These are phyloP conservation scores for Lentinula sp. DNA, from an alignment of 768 basidiomycete genomes.

Conservation along the genomic window DNA sequence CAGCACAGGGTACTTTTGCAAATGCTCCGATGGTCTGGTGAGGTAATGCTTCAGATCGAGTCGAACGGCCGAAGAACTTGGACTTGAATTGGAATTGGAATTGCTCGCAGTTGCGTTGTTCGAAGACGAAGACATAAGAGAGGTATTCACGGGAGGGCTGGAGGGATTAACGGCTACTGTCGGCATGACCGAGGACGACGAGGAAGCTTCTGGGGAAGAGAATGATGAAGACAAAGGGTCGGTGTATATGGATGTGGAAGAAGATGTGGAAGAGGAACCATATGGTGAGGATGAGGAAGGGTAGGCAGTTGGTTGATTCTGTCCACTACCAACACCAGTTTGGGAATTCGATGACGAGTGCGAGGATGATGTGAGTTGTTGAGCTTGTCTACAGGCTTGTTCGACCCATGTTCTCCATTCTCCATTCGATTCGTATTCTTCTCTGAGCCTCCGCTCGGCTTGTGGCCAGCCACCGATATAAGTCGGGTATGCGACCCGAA, in stretches of 20 bases:
- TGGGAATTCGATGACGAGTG: not conserved
- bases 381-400: not conserved
- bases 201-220: not conserved
- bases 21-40: constrained; percentile 72
- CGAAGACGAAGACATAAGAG: not conserved
- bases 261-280: not conserved
- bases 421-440: constrained; percentile 76
- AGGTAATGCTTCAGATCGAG: constrained; percentile 75
- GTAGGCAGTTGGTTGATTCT: not conserved
- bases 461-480: constrained; percentile 82
- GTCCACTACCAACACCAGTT: too few species aligned
- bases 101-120: not conserved
- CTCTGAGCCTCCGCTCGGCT: constrained; percentile 82
- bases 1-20: constrained; percentile 79
- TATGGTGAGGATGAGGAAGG: not conserved
- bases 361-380: not conserved
- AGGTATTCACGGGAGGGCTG: not conserved
- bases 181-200: not conserved
- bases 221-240: not conserved
- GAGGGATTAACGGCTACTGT: not conserved
- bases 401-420: constrained; percentile 83
- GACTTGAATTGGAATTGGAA: not conserved
- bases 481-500: constrained; percentile 77
- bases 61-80: constrained; percentile 14
- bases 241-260: not conserved